phyloP scores from a whole-genome alignment of 495 filamentous ascomycete species.

The Xeromyces bisporus region DNA sequence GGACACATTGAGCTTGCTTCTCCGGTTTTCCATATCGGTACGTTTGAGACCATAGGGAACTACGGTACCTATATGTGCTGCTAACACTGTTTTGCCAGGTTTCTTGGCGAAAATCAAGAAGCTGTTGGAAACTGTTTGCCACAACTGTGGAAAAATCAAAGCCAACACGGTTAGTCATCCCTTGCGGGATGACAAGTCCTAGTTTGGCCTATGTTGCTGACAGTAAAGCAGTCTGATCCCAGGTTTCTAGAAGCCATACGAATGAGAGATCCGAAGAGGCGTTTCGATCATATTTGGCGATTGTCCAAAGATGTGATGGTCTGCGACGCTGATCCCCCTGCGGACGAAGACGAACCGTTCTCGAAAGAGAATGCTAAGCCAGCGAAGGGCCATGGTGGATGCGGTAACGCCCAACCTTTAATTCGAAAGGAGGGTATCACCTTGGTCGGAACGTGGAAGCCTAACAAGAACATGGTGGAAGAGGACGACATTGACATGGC shows the following conservation, averaged over 20 bases:
- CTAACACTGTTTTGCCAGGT: slow-evolving; percentile 33
- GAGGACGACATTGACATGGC: slow-evolving; percentile 46
- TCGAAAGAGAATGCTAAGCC: slow-evolving; percentile 29
- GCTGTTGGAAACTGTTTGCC: slow-evolving; percentile 91
- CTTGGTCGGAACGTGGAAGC: slow-evolving; percentile 67
- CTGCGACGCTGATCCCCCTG: slow-evolving; percentile 56
- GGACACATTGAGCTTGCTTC: slow-evolving; percentile 92
- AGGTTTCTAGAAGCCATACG: slow-evolving; percentile 66
- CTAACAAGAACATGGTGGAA: slow-evolving; percentile 46
- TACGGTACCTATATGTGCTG: slow-evolving; percentile 1
- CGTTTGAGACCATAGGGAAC: slow-evolving; percentile 22
- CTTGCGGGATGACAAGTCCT: slow-evolving; percentile 34
- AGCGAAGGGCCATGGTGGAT: slow-evolving; percentile 62
- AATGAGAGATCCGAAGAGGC: slow-evolving; percentile 75
- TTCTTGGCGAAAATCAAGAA: slow-evolving; percentile 98
- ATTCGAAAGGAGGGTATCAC: slow-evolving; percentile 74
- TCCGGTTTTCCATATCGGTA: slow-evolving; percentile 77
- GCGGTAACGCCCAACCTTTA: slow-evolving; percentile 76
- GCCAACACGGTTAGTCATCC: slow-evolving; percentile 83
- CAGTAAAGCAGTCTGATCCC: slow-evolving; percentile 52
- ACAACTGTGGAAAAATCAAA: slow-evolving; percentile 91
- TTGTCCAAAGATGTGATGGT: slow-evolving; percentile 71
- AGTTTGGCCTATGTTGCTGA: slow-evolving; percentile 45
- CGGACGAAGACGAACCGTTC: slow-evolving; percentile 46
- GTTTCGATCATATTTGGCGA: slow-evolving; percentile 78